phyloP scores from a whole-genome alignment of 225 moss, liverwort and hornwort species.

The Ulota crispa region DNA sequence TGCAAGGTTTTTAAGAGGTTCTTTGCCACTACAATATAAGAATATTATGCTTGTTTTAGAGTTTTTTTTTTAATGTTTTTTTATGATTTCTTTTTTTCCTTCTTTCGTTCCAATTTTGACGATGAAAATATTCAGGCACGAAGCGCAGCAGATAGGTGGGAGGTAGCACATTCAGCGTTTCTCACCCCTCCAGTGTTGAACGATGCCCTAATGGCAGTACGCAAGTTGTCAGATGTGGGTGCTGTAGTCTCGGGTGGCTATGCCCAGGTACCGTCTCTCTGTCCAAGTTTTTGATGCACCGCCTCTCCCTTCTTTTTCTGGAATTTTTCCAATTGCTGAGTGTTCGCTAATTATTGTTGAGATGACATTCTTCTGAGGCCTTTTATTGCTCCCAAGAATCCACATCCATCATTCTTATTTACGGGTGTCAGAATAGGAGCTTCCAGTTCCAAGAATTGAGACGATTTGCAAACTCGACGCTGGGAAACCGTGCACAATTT shows the following conservation, averaged over 20 bases:
- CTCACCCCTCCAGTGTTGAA: conserved; percentile 71
- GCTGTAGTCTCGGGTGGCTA: conserved; percentile 79
- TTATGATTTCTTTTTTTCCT: background rate
- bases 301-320: background rate
- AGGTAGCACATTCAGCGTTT: conserved; percentile 82
- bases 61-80: background rate
- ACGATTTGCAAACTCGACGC: background rate
- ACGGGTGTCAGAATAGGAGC: background rate
- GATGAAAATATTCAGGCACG: conserved; percentile 47
- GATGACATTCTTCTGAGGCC: background rate
- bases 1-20: background rate
- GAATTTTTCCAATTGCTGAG: background rate
- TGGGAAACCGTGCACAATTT: background rate
- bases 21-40: background rate
- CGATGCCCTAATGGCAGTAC: conserved; percentile 73
- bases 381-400: background rate
- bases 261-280: conserved; percentile 64
- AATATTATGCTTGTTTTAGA: background rate
- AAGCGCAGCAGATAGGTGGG: conserved; percentile 91
- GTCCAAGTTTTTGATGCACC: background rate
- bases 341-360: background rate
- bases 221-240: conserved; percentile 72
- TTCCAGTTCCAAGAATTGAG: background rate
- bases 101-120: background rate
- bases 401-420: background rate